Conservation (phyloP, 305 asterid genomes). For the Coffea humblotiana region DNA sequence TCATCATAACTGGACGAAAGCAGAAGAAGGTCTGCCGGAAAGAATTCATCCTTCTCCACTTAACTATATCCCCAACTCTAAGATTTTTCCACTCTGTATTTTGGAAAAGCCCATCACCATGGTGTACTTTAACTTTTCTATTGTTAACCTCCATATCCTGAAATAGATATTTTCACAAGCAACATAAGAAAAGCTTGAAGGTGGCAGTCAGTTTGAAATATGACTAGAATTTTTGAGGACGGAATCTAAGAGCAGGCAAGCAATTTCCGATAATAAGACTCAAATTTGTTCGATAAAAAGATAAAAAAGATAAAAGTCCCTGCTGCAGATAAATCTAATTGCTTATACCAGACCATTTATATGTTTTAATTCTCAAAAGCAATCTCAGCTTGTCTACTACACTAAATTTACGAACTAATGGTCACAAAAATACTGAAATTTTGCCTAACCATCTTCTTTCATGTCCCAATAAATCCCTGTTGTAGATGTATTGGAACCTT, state of each 20-base stretch:
- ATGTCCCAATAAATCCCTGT: neutral
- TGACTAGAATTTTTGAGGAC: neutral
- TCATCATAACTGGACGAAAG: constrained; percentile 84
- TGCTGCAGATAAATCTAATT: neutral
- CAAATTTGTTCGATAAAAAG: neutral
- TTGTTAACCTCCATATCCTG: constrained; percentile 85
- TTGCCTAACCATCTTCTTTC: neutral
- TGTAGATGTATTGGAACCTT: neutral
- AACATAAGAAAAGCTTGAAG: neutral
- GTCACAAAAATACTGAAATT: neutral
- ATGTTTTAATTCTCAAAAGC: neutral
- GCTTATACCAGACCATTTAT: neutral
- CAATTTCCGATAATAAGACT: neutral
- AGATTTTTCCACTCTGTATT: constrained; percentile 66
- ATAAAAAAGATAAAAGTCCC: neutral
- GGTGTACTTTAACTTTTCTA: constrained; percentile 68
- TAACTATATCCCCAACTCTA: constrained; percentile 78
- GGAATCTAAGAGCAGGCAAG: neutral
- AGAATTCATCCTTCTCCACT: constrained; percentile 78
- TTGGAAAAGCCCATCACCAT: constrained; percentile 53
- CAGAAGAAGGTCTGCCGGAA: constrained; percentile 81
- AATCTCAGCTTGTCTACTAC: neutral
- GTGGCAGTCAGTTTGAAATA: neutral
- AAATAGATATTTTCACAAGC: constrained; percentile 16
- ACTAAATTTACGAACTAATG: neutral